Percentiles rank a stretch among this genome's conserved stretches.
These are phyloP conservation scores for Debaryomyces maramus DNA, from an alignment of 805 yeast genomes.

Conservation along the genomic window DNA sequence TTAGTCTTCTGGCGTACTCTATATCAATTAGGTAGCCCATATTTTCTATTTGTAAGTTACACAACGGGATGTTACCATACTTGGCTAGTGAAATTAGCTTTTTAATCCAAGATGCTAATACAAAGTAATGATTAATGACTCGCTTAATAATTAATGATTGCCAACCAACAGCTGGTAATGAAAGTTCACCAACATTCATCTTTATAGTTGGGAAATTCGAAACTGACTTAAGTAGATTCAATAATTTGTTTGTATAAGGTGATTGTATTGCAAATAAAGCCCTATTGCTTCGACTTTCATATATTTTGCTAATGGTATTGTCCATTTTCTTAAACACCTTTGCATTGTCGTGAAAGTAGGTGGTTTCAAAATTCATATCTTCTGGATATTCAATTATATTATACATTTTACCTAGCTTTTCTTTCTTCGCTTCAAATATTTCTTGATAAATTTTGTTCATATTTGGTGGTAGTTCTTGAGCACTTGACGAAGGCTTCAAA, in stretches of 20 bases:
- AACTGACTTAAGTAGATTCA: slow-evolving; percentile 46
- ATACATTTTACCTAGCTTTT: slow-evolving; percentile 40
- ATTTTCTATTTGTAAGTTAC: slow-evolving; percentile 79
- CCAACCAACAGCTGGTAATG: slow-evolving; percentile 81
- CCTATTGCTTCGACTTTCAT: slow-evolving; percentile 62
- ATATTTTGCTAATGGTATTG: slow-evolving; percentile 51
- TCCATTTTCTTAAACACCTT: slow-evolving; percentile 62
- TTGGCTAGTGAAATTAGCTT: slow-evolving; percentile 64
- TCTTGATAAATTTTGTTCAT: slow-evolving; percentile 57
- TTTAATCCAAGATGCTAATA: slow-evolving; percentile 70
- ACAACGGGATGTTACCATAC: slow-evolving; percentile 80
- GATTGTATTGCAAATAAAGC: slow-evolving; percentile 74
- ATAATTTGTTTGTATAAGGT: slow-evolving; percentile 51
- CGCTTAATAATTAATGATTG: slow-evolving; percentile 64
- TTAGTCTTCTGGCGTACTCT: slow-evolving; percentile 76
- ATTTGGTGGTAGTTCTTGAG: slow-evolving; percentile 62
- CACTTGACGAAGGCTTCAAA: slow-evolving; percentile 65
- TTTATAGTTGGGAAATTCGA: slow-evolving; percentile 62
- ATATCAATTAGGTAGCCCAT: slow-evolving; percentile 80
- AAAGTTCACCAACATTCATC: slow-evolving; percentile 57
- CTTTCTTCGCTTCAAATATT: slow-evolving; percentile 47
- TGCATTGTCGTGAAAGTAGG: slow-evolving; percentile 52
- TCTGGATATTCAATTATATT: slow-evolving; percentile 54
- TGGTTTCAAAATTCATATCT: slow-evolving; percentile 53
- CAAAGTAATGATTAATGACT: slow-evolving; percentile 67